phyloP scores from a whole-genome alignment of 1,139 yeast species.

The Hansenula anomala region DNA sequence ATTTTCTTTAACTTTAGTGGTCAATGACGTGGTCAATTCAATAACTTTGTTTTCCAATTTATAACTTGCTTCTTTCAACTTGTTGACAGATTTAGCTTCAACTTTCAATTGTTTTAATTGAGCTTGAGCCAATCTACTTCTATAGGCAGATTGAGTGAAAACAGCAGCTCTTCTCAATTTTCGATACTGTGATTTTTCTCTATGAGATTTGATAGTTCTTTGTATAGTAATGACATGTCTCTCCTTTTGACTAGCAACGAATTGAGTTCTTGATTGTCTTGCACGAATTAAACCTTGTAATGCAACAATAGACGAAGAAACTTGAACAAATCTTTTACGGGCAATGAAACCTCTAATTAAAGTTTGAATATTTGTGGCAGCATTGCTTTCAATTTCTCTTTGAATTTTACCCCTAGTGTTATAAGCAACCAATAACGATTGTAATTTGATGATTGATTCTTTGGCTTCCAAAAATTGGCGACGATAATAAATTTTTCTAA shows the following conservation, averaged over 20 bases:
- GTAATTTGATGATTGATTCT: constrained; percentile 51
- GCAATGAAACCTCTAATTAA: constrained; percentile 60
- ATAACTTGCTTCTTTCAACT: constrained; percentile 86
- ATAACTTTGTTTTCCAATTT: constrained; percentile 93
- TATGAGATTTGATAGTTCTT: constrained; percentile 27
- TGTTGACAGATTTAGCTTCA: constrained; percentile 90
- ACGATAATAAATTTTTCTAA: constrained; percentile 65
- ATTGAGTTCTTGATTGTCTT: constrained; percentile 46
- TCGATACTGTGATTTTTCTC: constrained; percentile 15
- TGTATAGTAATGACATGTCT: constrained; percentile 71
- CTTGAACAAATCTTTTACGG: constrained; percentile 40
- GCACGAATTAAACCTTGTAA: constrained; percentile 75
- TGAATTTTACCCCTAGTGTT: constrained; percentile 54
- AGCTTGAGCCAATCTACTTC: constrained; percentile 70
- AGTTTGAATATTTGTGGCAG: constrained; percentile 74
- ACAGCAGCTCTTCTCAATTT: constrained; percentile 45
- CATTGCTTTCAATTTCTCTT: constrained; percentile 51
- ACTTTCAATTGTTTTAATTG: constrained; percentile 61
- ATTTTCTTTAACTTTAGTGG: constrained; percentile 76
- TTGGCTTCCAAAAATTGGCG: constrained; percentile 53
- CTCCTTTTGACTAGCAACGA: constrained; percentile 44
- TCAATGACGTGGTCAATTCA: constrained; percentile 81
- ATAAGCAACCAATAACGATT: constrained; percentile 61
- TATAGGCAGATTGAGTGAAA: constrained; percentile 69
- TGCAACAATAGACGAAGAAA: constrained; percentile 46